These are phyloP conservation scores for Xylaria bambusicola DNA, from an alignment of 495 filamentous ascomycete species.

Conservation along the genomic window DNA sequence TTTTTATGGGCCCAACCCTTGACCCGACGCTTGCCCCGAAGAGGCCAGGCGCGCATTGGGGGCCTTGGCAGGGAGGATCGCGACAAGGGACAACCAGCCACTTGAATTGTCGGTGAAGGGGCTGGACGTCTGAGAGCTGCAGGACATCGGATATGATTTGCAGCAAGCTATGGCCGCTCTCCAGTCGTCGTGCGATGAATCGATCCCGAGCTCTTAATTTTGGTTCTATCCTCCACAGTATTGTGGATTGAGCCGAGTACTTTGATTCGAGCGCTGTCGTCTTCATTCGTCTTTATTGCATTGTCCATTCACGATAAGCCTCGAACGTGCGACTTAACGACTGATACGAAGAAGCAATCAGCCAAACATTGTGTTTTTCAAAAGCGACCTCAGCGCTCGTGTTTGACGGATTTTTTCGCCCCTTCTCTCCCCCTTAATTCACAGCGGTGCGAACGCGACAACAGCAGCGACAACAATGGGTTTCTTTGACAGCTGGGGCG, in stretches of 20 bases:
- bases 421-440: not conserved
- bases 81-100: slow-evolving; percentile 26
- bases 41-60: not conserved
- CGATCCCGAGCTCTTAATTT: not conserved
- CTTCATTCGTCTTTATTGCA: too few relatives aligned
- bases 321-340: not conserved
- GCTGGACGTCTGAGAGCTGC: slow-evolving; percentile 11
- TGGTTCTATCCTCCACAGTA: not conserved
- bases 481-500: slow-evolving; percentile 43
- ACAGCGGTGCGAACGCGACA: not conserved
- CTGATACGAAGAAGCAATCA: not conserved
- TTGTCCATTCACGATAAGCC: not conserved
- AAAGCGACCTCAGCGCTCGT: not conserved
- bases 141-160: slow-evolving; percentile 15
- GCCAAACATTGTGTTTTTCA: not conserved
- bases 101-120: slow-evolving; percentile 39
- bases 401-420: not conserved
- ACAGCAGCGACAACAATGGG: slow-evolving; percentile 44
- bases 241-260: slow-evolving; percentile 6
- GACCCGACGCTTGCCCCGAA: not conserved
- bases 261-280: not conserved
- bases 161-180: slow-evolving; percentile 1
- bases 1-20: not conserved
- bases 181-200: not conserved
- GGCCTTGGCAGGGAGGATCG: not conserved